Conservation (phyloP, 2,329 filamentous ascomycete species). For the Mariannaea elegans region DNA sequence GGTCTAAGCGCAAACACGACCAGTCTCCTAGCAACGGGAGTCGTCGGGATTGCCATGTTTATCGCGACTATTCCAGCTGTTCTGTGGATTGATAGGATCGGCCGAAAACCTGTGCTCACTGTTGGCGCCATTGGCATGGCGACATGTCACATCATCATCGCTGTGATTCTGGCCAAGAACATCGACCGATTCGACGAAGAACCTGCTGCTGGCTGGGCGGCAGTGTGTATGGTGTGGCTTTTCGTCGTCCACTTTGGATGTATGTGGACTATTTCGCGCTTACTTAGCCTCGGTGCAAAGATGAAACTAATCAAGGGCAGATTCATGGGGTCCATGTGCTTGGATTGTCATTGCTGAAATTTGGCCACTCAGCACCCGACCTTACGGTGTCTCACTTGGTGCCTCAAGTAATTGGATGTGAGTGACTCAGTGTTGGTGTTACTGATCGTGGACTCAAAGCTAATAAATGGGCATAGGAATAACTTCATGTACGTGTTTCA, state of each 20-base stretch:
- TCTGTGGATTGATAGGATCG: conserved; percentile 70
- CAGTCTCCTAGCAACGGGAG: conserved; percentile 73
- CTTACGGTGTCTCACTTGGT: conserved; percentile 76
- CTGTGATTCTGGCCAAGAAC: conserved; percentile 72
- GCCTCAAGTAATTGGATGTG: conserved; percentile 71
- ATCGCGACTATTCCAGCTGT: conserved; percentile 73
- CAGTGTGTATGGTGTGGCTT: conserved; percentile 74
- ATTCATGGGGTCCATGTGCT: conserved; percentile 77
- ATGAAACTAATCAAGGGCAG: conserved; percentile 1
- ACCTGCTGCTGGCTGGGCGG: conserved; percentile 74
- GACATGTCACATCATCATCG: conserved; percentile 75
- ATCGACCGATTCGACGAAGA: conserved; percentile 66
- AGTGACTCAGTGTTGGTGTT: background rate
- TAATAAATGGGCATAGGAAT: conserved; percentile 45
- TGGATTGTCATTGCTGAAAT: conserved; percentile 82
- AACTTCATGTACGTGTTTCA: conserved; percentile 57
- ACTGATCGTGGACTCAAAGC: background rate
- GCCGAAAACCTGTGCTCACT: conserved; percentile 69
- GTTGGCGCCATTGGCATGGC: conserved; percentile 76
- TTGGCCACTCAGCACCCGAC: conserved; percentile 74
- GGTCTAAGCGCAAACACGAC: conserved; percentile 62
- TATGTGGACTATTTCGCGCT: background rate
- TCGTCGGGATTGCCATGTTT: conserved; percentile 77
- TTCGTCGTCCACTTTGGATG: conserved; percentile 79
- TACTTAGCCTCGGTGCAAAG: rapidly evolving